Evolutionary conservation across 768 basidiomycete genomes (phyloP).

Genomic region (Auriscalpium microsporum): DNA sequence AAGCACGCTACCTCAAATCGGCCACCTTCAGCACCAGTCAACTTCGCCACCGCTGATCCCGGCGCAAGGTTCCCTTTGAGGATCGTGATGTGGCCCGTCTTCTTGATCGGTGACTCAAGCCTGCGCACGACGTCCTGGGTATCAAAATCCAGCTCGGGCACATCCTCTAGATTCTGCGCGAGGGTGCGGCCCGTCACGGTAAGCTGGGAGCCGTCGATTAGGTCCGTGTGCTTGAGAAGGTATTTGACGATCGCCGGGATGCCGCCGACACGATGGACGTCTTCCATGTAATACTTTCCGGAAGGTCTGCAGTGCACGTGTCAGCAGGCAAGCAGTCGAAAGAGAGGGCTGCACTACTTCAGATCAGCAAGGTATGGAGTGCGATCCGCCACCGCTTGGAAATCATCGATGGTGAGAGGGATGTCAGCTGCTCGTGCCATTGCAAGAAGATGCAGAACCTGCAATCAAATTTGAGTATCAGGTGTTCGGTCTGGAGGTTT

Average conservation of each 20-base stretch:
- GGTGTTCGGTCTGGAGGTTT: background rate
- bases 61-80: slow-evolving; percentile 86
- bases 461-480: background rate
- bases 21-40: slow-evolving; percentile 88
- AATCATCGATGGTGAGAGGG: slow-evolving; percentile 74
- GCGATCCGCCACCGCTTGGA: slow-evolving; percentile 69
- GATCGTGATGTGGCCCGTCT: slow-evolving; percentile 81
- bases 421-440: slow-evolving; percentile 78
- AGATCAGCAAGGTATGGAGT: slow-evolving; percentile 84
- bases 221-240: slow-evolving; percentile 63
- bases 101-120: slow-evolving; percentile 74
- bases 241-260: slow-evolving; percentile 82
- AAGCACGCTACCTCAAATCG: slow-evolving; percentile 56
- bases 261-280: slow-evolving; percentile 79
- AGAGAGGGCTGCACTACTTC: slow-evolving; percentile 35
- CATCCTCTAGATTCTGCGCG: slow-evolving; percentile 78
- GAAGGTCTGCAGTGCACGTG: slow-evolving; percentile 46
- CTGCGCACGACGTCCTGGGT: slow-evolving; percentile 70
- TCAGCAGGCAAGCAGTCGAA: background rate
- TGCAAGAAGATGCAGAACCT: slow-evolving; percentile 79
- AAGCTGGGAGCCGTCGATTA: slow-evolving; percentile 75
- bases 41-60: slow-evolving; percentile 80
- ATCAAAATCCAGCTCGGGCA: slow-evolving; percentile 59
- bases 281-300: slow-evolving; percentile 85
- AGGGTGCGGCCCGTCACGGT: slow-evolving; percentile 91